These are phyloP conservation scores for Coniosporium tulheliwenetii DNA, from an alignment of 2,329 filamentous ascomycete species.

Conservation along the genomic window DNA sequence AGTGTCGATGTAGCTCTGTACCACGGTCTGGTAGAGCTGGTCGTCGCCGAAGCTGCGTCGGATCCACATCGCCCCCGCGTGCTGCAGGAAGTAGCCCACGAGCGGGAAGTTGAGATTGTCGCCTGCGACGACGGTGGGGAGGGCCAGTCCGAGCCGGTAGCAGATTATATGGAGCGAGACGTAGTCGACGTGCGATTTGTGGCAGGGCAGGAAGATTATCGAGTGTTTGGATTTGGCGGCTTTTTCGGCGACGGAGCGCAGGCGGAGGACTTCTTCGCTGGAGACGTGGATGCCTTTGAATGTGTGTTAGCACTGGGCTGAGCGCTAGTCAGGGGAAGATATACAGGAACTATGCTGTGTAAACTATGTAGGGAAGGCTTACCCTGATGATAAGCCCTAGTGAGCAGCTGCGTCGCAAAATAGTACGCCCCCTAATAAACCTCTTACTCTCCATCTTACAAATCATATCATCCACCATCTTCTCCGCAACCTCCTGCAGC, in stretches of 20 bases:
- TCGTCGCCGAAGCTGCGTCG: conserved; percentile 85
- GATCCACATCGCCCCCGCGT: conserved; percentile 97
- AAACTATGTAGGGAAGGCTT: conserved; percentile 4
- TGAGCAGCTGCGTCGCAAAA: conserved; percentile 70
- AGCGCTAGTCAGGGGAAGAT: not conserved
- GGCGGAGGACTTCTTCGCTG: conserved; percentile 75
- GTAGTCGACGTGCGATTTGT: conserved; percentile 92
- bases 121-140: conserved; percentile 85
- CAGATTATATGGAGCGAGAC: conserved; percentile 90
- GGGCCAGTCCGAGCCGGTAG: conserved; percentile 74
- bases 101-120: conserved; percentile 94
- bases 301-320: not conserved
- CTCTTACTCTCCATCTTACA: conserved; percentile 95
- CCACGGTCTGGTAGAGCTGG: conserved; percentile 75
- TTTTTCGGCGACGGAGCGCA: conserved; percentile 67
- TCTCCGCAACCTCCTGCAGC: conserved; percentile 66
- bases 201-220: conserved; percentile 89
- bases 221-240: conserved; percentile 81
- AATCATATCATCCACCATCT: conserved; percentile 89
- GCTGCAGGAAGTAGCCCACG: conserved; percentile 78
- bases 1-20: conserved; percentile 91
- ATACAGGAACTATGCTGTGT: not conserved
- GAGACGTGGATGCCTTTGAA: conserved; percentile 66
- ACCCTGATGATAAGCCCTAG: conserved; percentile 88
- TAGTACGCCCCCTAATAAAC: conserved; percentile 92